Conservation (phyloP, 2,329 filamentous ascomycete species). For the Cordyceps militaris region DNA sequence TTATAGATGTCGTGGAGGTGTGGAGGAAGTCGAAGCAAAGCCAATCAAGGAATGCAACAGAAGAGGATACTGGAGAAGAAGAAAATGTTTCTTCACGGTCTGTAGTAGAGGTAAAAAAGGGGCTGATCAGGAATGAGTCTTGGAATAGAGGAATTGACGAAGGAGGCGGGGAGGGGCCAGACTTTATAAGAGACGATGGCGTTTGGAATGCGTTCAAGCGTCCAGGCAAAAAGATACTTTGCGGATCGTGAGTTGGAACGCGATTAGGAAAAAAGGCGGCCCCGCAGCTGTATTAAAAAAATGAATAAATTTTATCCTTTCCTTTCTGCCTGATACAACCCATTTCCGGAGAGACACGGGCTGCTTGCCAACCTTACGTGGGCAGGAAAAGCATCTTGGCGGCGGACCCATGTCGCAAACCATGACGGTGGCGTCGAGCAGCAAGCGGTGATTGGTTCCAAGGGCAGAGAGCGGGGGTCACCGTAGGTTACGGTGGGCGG, state of each 20-base stretch:
- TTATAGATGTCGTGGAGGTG: background rate
- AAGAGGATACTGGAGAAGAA: background rate
- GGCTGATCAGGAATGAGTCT: slow-evolving; percentile 7
- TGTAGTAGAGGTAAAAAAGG: background rate
- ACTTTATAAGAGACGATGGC: slow-evolving; percentile 6
- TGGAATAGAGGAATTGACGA: background rate
- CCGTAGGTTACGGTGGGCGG: slow-evolving; percentile 10
- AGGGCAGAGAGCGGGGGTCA: background rate
- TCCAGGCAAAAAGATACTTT: background rate
- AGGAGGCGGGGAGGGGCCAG: slow-evolving; percentile 1
- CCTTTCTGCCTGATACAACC: background rate
- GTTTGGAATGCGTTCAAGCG: background rate
- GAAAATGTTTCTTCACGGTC: background rate
- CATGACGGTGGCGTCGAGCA: slow-evolving; percentile 6
- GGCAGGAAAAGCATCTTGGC: too few species aligned
- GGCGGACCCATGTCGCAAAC: background rate
- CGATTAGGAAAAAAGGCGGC: background rate
- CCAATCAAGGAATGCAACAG: slow-evolving; percentile 8
- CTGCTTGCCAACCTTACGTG: too few species aligned
- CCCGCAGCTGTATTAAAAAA: background rate
- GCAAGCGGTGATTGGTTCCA: background rate
- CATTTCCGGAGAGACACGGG: slow-evolving; percentile 1
- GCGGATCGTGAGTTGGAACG: slow-evolving; percentile 1
- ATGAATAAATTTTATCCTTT: background rate
- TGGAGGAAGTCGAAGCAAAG: background rate